Evolutionary conservation across 495 filamentous ascomycete genomes (phyloP).

Genomic region (Viridothelium virens): DNA sequence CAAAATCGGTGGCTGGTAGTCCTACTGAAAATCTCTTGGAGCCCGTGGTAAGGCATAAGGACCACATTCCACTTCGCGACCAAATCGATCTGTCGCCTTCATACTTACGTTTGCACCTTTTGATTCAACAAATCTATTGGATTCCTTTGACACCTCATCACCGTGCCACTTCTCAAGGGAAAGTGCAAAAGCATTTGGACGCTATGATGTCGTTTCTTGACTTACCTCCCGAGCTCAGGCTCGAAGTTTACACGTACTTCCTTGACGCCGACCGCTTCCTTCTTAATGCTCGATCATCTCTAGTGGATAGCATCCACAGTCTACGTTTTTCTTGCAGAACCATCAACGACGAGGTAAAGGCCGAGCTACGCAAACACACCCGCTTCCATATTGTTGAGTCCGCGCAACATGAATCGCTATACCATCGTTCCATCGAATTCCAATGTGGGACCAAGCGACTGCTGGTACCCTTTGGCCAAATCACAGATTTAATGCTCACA

Average conservation of each 20-base stretch:
- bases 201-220: not conserved
- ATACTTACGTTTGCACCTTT: not conserved
- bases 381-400: not conserved
- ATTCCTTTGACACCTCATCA: too few species aligned
- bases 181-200: not conserved
- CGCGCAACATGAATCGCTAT: not conserved
- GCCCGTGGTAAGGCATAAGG: too few species aligned
- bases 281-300: not conserved
- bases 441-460: not conserved
- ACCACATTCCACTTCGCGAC: too few species aligned
- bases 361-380: not conserved
- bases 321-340: not conserved
- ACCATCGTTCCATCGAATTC: not conserved
- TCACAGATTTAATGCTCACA: not conserved
- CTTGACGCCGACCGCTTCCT: not conserved
- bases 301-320: not conserved
- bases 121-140: not conserved
- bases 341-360: constrained; percentile 1
- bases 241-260: not conserved
- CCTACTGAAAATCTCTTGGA: too few species aligned
- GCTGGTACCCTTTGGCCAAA: not conserved
- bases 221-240: constrained; percentile 11
- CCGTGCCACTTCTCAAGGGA: too few species aligned
- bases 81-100: too few species aligned
- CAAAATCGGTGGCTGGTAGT: too few species aligned